Conservation (phyloP, 129 eudicot genomes). For the Flaveria sonorensis region DNA sequence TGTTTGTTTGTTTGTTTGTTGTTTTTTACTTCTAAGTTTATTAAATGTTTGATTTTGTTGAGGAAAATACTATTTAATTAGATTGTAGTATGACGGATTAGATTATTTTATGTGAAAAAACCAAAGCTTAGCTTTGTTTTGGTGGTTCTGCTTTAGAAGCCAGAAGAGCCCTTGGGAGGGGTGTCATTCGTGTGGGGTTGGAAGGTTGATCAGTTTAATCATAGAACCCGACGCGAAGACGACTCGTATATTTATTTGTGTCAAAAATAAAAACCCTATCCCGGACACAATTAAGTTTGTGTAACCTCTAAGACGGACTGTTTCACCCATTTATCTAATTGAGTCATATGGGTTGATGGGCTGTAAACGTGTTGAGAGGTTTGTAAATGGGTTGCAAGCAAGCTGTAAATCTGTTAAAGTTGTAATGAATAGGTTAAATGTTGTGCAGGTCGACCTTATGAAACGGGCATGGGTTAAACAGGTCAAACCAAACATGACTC, state of each 20-base stretch:
- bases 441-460: too few relatives aligned
- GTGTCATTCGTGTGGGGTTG: not conserved
- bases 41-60: not conserved
- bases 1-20: not conserved
- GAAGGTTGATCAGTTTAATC: not conserved
- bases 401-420: not conserved
- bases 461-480: not conserved
- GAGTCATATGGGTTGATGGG: not conserved
- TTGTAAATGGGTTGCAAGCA: too few relatives aligned
- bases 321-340: not conserved
- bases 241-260: not conserved
- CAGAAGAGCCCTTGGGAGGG: not conserved
- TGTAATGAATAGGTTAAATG: too few relatives aligned
- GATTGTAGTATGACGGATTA: not conserved
- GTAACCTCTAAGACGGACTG: not conserved
- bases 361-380: not conserved
- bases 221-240: not conserved
- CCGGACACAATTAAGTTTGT: not conserved
- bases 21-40: not conserved
- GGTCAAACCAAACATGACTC: not conserved
- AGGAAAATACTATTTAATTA: not conserved
- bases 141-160: not conserved
- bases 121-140: not conserved
- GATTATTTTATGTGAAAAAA: constrained; percentile 4
- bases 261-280: not conserved